phyloP scores from a whole-genome alignment of 2,329 filamentous ascomycete species.

The Beauveria caledonica region DNA sequence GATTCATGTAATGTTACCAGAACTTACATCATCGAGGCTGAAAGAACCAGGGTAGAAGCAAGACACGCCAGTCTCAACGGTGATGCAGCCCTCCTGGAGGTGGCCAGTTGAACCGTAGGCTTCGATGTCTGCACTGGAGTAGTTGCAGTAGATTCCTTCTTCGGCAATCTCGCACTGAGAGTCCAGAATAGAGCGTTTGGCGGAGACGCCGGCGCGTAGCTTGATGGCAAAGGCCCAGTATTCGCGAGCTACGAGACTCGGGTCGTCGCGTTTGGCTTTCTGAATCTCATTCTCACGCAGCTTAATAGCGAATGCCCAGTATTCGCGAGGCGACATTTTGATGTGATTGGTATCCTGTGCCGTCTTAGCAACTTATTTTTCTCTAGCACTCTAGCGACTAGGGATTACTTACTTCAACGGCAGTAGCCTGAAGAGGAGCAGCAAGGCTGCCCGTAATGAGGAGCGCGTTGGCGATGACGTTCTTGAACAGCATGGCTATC shows the following conservation, averaged over 20 bases:
- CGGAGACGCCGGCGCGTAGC: neutral
- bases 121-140: neutral
- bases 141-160: neutral
- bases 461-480: neutral
- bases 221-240: neutral
- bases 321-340: neutral
- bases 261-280: neutral
- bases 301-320: neutral
- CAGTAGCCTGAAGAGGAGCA: neutral
- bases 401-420: neutral
- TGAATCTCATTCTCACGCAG: neutral
- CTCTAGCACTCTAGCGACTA: neutral
- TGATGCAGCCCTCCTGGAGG: neutral
- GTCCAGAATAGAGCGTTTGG: neutral
- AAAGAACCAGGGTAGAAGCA: neutral
- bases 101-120: neutral
- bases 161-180: neutral
- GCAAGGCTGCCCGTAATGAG: neutral
- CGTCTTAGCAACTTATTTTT: neutral
- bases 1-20: neutral
- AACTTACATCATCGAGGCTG: neutral
- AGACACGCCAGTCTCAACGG: neutral
- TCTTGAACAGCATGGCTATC: neutral
- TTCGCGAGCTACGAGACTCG: neutral
- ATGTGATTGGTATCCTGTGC: neutral